Evolutionary conservation across 2,329 filamentous ascomycete genomes (phyloP).

Genomic region (Aspergillus alliaceus): DNA sequence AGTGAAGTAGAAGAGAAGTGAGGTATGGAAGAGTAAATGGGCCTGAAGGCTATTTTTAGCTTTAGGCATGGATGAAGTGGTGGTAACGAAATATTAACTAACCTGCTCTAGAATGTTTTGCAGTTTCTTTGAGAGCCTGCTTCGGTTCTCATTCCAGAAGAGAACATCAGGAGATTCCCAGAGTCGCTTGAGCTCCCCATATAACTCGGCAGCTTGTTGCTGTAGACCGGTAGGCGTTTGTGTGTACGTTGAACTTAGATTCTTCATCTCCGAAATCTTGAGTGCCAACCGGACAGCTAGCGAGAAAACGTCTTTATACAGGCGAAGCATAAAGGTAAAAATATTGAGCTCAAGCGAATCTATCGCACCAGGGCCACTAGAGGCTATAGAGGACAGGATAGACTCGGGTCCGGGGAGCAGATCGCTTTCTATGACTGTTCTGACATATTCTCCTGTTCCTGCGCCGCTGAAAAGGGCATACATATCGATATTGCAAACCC

Average conservation of each 20-base stretch:
- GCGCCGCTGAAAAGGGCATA: constrained; percentile 55
- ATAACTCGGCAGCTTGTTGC: constrained; percentile 37
- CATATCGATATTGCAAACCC: constrained; percentile 56
- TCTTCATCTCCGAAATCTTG: constrained; percentile 42
- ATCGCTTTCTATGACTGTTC: constrained; percentile 48
- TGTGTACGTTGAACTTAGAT: constrained; percentile 29
- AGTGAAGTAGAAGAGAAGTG: constrained; percentile 54
- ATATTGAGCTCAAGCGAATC: constrained; percentile 39
- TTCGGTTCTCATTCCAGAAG: constrained; percentile 36
- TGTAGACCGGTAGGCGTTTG: constrained; percentile 23
- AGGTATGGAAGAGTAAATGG: constrained; percentile 51
- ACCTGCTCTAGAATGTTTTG: constrained; percentile 48
- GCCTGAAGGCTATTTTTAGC: constrained; percentile 4
- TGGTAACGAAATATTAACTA: constrained; percentile 15
- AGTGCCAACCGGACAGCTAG: constrained; percentile 48
- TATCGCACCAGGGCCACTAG: constrained; percentile 35
- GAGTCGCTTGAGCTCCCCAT: constrained; percentile 36
- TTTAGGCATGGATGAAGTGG: background rate
- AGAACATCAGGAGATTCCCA: constrained; percentile 40
- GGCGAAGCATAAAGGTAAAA: constrained; percentile 42
- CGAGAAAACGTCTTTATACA: constrained; percentile 48
- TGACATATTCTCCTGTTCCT: constrained; percentile 52
- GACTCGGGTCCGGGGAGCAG: constrained; percentile 46
- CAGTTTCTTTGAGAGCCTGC: constrained; percentile 36
- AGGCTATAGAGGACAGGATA: constrained; percentile 38